Evolutionary conservation across 2,329 filamentous ascomycete species (phyloP), one percentile per base, ranked within the genome.

Genomic region (Gliomastix tumulicola): DNA sequence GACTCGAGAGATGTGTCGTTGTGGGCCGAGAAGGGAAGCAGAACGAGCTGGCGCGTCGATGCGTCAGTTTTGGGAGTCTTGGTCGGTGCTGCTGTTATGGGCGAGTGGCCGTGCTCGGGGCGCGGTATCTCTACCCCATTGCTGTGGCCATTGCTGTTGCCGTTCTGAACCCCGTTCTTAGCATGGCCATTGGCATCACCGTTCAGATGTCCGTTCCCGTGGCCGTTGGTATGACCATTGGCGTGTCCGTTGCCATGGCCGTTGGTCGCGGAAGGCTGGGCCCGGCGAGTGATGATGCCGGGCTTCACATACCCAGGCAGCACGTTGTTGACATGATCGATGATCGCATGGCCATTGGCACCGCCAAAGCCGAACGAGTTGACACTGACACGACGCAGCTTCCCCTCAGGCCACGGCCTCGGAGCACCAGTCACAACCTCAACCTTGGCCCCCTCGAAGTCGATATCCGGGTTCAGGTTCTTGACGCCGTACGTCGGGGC

Each of bases 351-450:
- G 6, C 55, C 59, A 42, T 67, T 68, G n/a, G 63, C 60, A 28
- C 54, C 61, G 18, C 59, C 63, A 28, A 60, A 66, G 2, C 64
- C 64, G 34, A 68, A 68, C 36, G 53, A 57, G 47, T 51, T 51
- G 19, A 51, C 37, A 30, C 43, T 48, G 12, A 37, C 43, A 4
- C 46, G 41, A 4, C 37, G 41, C 4, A 23, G 28, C 4, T 35
- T 32, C 12, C 39, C 42, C 21, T 36, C 25, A n/a, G 41, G 43
- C 41, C 39, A 45, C 3, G 44, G 17, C 10, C 21, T 25, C 10
- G 23, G 34, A 17, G 38, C 12, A 8, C 37, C 32, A 12, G 41
- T 39, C 1, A 46, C 41, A 20, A 49, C 25, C 38, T 42, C 28
- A 11, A 47, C 21, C 9, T 35, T 32, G 1, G 13, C n/a, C 16